Conservation (phyloP, 1,284 basidiomycete species). For the Cryptococcus sp. region DNA sequence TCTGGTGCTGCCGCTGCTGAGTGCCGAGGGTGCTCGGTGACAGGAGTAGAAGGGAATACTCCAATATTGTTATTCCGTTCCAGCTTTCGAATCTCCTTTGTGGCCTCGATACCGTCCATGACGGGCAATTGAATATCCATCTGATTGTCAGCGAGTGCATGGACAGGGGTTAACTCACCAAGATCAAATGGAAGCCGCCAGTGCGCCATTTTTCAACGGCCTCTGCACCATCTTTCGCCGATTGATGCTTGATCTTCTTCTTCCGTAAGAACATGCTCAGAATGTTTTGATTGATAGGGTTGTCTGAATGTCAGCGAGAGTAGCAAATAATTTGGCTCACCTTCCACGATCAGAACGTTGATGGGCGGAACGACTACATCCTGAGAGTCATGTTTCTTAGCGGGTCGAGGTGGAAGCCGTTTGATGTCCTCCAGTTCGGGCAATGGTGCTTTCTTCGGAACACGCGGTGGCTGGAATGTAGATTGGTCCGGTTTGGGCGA, state of each 20-base stretch:
- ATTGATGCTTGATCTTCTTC: slow-evolving; percentile 93
- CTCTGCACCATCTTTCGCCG: slow-evolving; percentile 92
- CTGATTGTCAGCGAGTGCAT: slow-evolving; percentile 54
- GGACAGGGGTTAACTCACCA: slow-evolving; percentile 63
- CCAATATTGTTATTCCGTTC: slow-evolving; percentile 70
- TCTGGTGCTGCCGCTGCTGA: slow-evolving; percentile 16
- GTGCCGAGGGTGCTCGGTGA: slow-evolving; percentile 59
- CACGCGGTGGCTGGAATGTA: slow-evolving; percentile 7
- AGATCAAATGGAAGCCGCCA: slow-evolving; percentile 91
- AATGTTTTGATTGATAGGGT: slow-evolving; percentile 97
- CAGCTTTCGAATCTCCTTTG: slow-evolving; percentile 87
- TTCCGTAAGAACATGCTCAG: slow-evolving; percentile 93
- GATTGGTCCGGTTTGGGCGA: slow-evolving; percentile 13
- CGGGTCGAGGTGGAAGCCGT: slow-evolving; percentile 12
- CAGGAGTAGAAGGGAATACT: slow-evolving; percentile 66
- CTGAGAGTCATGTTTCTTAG: slow-evolving; percentile 48
- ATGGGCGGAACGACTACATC: slow-evolving; percentile 82
- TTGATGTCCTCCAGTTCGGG: slow-evolving; percentile 10
- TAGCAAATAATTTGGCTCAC: slow-evolving; percentile 56
- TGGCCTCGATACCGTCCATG: slow-evolving; percentile 97
- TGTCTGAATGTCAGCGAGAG: slow-evolving; percentile 64
- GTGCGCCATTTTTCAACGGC: slow-evolving; percentile 95
- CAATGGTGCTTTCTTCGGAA: slow-evolving; percentile 6
- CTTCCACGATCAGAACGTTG: slow-evolving; percentile 93
- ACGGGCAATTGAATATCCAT: slow-evolving; percentile 99